Percentiles rank a stretch among this genome's conserved stretches.
phyloP scores from a whole-genome alignment of 352 stramenopile species.

The Peronospora farinosa region DNA sequence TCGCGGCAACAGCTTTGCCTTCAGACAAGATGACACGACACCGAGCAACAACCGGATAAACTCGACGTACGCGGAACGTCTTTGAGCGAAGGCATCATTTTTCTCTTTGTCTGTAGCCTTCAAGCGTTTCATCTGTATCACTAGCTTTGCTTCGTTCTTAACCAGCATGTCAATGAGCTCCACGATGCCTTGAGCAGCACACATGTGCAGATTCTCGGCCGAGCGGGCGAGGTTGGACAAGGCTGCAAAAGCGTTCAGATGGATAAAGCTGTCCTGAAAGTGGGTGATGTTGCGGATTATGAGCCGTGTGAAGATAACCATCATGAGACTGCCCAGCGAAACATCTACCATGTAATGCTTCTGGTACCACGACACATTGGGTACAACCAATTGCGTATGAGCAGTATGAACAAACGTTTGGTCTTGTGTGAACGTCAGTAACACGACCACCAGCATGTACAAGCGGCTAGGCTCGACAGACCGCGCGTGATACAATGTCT shows the following conservation, averaged over 20 bases:
- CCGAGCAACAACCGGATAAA: slow-evolving; percentile 67
- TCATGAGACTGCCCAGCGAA: slow-evolving; percentile 64
- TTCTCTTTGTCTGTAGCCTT: slow-evolving; percentile 28
- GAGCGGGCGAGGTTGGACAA: slow-evolving; percentile 70
- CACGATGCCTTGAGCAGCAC: slow-evolving; percentile 65
- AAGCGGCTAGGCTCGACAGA: slow-evolving; percentile 56
- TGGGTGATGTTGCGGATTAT: slow-evolving; percentile 76
- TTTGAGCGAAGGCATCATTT: slow-evolving; percentile 44
- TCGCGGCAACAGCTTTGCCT: slow-evolving; percentile 50
- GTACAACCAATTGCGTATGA: slow-evolving; percentile 55
- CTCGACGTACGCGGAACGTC: slow-evolving; percentile 64
- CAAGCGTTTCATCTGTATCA: slow-evolving; percentile 38
- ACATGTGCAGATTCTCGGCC: slow-evolving; percentile 66
- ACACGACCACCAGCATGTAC: slow-evolving; percentile 67
- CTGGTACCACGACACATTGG: slow-evolving; percentile 66
- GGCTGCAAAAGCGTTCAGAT: slow-evolving; percentile 64
- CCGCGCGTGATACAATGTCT: slow-evolving; percentile 63
- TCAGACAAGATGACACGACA: slow-evolving; percentile 59
- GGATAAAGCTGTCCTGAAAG: slow-evolving; percentile 75
- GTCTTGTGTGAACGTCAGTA: slow-evolving; percentile 66
- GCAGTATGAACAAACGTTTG: slow-evolving; percentile 49
- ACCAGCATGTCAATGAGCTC: slow-evolving; percentile 61
- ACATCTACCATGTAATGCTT: slow-evolving; percentile 75
- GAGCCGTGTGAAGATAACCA: slow-evolving; percentile 72
- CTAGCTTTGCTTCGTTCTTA: slow-evolving; percentile 68